A percentile compares a stretch with the other conserved stretches of the same genome.
These are phyloP conservation scores for Licmophora abbreviata DNA, from an alignment of 108 stramenopile genomes.

Conservation along the genomic window DNA sequence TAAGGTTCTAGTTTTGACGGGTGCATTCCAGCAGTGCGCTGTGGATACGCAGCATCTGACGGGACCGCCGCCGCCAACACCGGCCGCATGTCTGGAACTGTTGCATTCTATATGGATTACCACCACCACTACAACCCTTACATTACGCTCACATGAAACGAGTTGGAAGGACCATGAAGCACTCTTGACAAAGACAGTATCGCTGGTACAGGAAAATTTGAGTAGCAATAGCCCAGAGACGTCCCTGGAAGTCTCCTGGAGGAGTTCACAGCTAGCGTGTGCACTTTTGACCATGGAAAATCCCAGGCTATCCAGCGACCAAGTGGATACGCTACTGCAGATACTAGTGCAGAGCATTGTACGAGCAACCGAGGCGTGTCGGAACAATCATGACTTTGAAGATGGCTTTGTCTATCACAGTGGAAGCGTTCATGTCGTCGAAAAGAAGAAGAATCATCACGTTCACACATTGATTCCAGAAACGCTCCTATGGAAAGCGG, in stretches of 20 bases:
- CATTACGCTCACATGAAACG: too few relatives aligned
- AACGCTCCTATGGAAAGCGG: slow-evolving; percentile 62
- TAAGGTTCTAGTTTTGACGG: too few relatives aligned
- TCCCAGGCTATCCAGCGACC: slow-evolving; percentile 12
- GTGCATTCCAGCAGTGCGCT: slow-evolving; percentile 28
- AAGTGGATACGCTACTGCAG: slow-evolving; percentile 9
- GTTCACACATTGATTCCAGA: slow-evolving; percentile 15
- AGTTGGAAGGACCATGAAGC: too few relatives aligned
- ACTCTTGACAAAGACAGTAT: too few relatives aligned
- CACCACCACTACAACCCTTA: too few relatives aligned
- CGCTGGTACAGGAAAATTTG: background rate
- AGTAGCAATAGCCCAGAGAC: background rate
- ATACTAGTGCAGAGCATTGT: slow-evolving; percentile 30
- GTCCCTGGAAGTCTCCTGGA: background rate
- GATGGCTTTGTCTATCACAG: slow-evolving; percentile 50
- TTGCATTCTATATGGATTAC: too few relatives aligned
- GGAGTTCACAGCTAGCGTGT: background rate
- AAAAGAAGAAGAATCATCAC: slow-evolving; percentile 6
- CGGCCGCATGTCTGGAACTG: slow-evolving; percentile 1
- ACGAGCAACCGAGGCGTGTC: slow-evolving; percentile 62
- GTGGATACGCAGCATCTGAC: background rate
- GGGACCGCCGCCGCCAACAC: background rate
- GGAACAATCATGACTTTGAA: slow-evolving; percentile 76
- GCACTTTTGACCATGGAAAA: too few relatives aligned
- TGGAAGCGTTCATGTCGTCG: slow-evolving; percentile 14